These are phyloP conservation scores for Linnemannia hyalina DNA, from an alignment of 192 early-diverging fungal species.

Conservation along the genomic window DNA sequence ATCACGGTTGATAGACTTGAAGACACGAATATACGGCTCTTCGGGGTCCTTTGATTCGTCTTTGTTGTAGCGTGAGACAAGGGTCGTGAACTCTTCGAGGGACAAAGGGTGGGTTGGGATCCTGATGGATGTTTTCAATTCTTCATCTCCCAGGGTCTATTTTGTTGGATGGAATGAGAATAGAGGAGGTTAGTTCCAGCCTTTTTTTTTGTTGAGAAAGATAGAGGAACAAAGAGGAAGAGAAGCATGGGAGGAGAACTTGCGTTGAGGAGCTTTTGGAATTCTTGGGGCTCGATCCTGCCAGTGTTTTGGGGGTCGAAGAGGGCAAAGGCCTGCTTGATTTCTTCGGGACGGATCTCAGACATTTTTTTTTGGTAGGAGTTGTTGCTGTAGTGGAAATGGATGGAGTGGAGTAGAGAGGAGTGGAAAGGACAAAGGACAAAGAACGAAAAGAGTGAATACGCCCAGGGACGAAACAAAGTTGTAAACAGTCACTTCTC, in stretches of 20 bases:
- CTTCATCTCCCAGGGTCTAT: slow-evolving; percentile 45
- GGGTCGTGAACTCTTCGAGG: slow-evolving; percentile 26
- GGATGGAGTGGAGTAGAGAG: background rate
- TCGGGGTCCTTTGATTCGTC: slow-evolving; percentile 63
- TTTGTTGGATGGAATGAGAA: background rate
- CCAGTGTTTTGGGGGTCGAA: slow-evolving; percentile 45
- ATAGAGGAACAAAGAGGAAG: background rate
- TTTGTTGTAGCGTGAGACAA: slow-evolving; percentile 37
- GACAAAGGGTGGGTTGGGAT: slow-evolving; percentile 36
- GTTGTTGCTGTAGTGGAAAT: background rate
- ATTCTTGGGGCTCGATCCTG: slow-evolving; percentile 34
- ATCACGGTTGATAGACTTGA: slow-evolving; percentile 79
- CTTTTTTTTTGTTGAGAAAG: background rate
- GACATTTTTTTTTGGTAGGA: slow-evolving; percentile 21
- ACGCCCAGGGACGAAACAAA: background rate
- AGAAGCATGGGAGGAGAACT: background rate
- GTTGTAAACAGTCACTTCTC: background rate
- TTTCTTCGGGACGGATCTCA: slow-evolving; percentile 36
- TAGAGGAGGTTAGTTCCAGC: background rate
- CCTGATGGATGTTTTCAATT: slow-evolving; percentile 36
- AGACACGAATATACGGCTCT: slow-evolving; percentile 75
- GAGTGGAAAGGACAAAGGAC: background rate
- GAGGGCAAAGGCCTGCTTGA: slow-evolving; percentile 48
- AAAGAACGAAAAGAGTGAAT: background rate
- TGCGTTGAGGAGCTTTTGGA: slow-evolving; percentile 29